Evolutionary conservation across 1,139 yeast species (phyloP).

Genomic region (Yamadazyma atmosphaerica): DNA sequence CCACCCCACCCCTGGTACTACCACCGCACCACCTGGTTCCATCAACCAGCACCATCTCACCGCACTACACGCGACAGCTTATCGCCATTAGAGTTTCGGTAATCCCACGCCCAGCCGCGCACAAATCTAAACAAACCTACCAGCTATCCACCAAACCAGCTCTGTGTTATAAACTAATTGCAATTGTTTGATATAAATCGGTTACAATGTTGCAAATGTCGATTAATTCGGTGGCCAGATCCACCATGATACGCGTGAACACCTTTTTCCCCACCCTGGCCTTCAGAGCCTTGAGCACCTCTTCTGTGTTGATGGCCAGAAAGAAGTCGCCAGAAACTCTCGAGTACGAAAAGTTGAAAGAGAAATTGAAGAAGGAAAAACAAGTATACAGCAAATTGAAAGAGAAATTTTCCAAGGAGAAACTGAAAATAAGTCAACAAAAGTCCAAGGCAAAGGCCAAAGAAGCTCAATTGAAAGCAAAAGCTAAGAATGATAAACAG

Average conservation of each 20-base stretch:
- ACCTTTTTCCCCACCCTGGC: not conserved
- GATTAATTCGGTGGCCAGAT: not conserved
- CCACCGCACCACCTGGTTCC: not conserved
- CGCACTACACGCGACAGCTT: no score
- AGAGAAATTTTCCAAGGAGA: slow-evolving; percentile 18
- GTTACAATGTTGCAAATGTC: not conserved
- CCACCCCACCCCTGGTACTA: no score
- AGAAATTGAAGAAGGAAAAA: slow-evolving; percentile 26
- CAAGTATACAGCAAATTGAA: slow-evolving; percentile 20
- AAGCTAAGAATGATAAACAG: slow-evolving; percentile 20
- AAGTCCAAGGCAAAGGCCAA: slow-evolving; percentile 14
- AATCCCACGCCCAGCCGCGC: not conserved
- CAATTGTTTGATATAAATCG: not conserved
- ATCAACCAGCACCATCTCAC: not conserved
- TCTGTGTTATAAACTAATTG: not conserved
- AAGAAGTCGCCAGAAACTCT: slow-evolving; percentile 4
- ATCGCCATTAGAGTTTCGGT: not conserved
- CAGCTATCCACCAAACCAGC: not conserved
- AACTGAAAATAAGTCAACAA: slow-evolving; percentile 16
- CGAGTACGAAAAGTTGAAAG: slow-evolving; percentile 11
- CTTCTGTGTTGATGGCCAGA: not conserved
- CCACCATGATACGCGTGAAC: not conserved
- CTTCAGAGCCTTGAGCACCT: not conserved
- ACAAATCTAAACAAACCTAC: not conserved
- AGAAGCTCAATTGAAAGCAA: slow-evolving; percentile 13